Evolutionary conservation across 2,329 filamentous ascomycete genomes (phyloP).

Genomic region (Parastagonospora avenae): DNA sequence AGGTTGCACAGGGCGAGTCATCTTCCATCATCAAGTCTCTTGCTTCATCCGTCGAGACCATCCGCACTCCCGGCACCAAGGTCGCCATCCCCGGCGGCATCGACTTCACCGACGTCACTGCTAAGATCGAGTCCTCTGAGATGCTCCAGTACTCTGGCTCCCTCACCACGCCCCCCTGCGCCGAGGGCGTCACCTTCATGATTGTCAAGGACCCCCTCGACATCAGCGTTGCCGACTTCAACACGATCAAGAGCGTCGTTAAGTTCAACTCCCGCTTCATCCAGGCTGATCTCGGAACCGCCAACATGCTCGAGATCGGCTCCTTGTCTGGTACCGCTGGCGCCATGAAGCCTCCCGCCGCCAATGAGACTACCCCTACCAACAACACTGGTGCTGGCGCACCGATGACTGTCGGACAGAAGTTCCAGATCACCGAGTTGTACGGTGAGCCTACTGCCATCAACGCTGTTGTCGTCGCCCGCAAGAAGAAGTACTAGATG

Average conservation of each 20-base stretch:
- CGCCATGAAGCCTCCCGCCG: neutral
- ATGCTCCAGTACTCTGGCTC: constrained; percentile 62
- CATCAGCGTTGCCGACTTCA: constrained; percentile 57
- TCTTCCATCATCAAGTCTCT: constrained; percentile 38
- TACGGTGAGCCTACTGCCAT: constrained; percentile 8
- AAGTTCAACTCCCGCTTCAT: constrained; percentile 63
- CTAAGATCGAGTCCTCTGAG: constrained; percentile 44
- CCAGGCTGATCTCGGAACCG: constrained; percentile 55
- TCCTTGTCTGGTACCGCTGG: constrained; percentile 8
- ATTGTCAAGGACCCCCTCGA: constrained; percentile 56
- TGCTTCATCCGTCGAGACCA: constrained; percentile 44
- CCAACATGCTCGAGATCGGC: constrained; percentile 50
- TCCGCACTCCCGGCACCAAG: constrained; percentile 48
- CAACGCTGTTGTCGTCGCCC: constrained; percentile 1
- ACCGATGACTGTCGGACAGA: constrained; percentile 12
- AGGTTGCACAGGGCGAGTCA: constrained; percentile 44
- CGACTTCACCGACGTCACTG: constrained; percentile 50
- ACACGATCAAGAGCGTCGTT: constrained; percentile 57
- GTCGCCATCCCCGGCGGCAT: constrained; percentile 43
- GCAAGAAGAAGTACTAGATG: constrained; percentile 5
- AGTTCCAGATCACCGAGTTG: constrained; percentile 19
- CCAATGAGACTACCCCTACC: neutral
- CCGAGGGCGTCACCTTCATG: constrained; percentile 61
- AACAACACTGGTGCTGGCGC: neutral
- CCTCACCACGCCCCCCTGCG: constrained; percentile 67